Percentiles rank a stretch among this genome's conserved stretches.
Evolutionary conservation across 2,329 filamentous ascomycete genomes (phyloP).

Genomic region (Spiromastix sp.): DNA sequence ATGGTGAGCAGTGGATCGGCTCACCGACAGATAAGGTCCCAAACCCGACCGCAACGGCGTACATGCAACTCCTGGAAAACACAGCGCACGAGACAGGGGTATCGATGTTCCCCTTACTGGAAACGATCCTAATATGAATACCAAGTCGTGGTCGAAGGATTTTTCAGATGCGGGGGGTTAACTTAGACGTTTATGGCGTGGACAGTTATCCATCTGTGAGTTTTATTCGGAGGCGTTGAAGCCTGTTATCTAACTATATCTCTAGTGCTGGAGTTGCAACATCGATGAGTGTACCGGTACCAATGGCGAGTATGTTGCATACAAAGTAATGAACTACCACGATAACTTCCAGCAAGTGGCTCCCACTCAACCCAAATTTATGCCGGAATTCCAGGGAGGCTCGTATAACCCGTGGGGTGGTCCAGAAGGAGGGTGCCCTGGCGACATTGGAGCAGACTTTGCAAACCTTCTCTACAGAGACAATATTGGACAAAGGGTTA

Average conservation of each 20-base stretch:
- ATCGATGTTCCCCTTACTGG: slow-evolving; percentile 29
- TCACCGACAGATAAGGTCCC: slow-evolving; percentile 29
- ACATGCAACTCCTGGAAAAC: slow-evolving; percentile 60
- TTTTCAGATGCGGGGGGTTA: slow-evolving; percentile 46
- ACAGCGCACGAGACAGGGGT: slow-evolving; percentile 48
- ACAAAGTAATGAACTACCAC: slow-evolving; percentile 40
- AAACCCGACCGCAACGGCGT: slow-evolving; percentile 39
- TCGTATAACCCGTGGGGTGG: slow-evolving; percentile 65
- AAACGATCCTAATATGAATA: slow-evolving; percentile 52
- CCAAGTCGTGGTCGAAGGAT: slow-evolving; percentile 51
- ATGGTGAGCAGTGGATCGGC: slow-evolving; percentile 41
- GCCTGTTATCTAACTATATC: slow-evolving; percentile 41
- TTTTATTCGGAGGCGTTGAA: slow-evolving; percentile 19
- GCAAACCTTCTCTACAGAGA: slow-evolving; percentile 74
- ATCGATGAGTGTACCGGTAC: slow-evolving; percentile 49
- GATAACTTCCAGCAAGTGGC: slow-evolving; percentile 31
- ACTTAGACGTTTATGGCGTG: slow-evolving; percentile 56
- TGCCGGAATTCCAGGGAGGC: slow-evolving; percentile 59
- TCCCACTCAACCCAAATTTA: slow-evolving; percentile 42
- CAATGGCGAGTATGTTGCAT: slow-evolving; percentile 49
- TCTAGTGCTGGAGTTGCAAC: slow-evolving; percentile 54
- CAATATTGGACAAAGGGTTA: slow-evolving; percentile 53
- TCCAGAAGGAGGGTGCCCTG: not conserved
- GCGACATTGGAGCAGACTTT: slow-evolving; percentile 31
- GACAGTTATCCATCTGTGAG: slow-evolving; percentile 51